Evolutionary conservation across 2,329 filamentous ascomycete genomes (phyloP).

Genomic region (Sarocladium brachiariae): DNA sequence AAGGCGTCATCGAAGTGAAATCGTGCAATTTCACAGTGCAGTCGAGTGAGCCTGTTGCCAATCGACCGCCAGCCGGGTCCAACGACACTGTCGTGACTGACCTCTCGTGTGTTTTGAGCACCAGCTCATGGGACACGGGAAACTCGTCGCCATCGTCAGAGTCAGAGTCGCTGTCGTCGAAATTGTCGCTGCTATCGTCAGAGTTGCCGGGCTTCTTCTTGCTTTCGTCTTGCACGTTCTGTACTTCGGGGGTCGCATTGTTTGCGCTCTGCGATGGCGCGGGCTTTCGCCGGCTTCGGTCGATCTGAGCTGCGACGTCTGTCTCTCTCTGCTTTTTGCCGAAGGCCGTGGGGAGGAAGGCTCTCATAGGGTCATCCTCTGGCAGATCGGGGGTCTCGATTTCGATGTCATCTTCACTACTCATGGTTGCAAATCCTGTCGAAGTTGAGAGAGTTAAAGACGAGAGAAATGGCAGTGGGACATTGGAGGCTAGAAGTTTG

Average conservation of each 20-base stretch:
- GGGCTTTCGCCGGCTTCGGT: slow-evolving; percentile 60
- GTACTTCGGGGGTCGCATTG: slow-evolving; percentile 9
- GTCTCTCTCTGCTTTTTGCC: slow-evolving; percentile 72
- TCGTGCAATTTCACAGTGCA: slow-evolving; percentile 90
- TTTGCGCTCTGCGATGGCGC: slow-evolving; percentile 12
- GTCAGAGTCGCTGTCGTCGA: slow-evolving; percentile 52
- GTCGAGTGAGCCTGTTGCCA: slow-evolving; percentile 88
- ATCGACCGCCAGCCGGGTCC: slow-evolving; percentile 75
- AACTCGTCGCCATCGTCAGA: slow-evolving; percentile 78
- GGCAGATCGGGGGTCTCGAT: slow-evolving; percentile 48
- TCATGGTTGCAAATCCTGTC: slow-evolving; percentile 35
- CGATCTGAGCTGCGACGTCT: slow-evolving; percentile 74
- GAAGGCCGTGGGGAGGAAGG: slow-evolving; percentile 76
- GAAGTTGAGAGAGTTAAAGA: slow-evolving; percentile 12
- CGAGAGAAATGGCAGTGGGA: slow-evolving; percentile 7
- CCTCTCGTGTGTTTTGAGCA: slow-evolving; percentile 86
- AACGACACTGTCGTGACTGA: slow-evolving; percentile 78
- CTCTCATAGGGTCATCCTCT: slow-evolving; percentile 62
- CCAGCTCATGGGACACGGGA: slow-evolving; percentile 85
- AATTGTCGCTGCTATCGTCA: slow-evolving; percentile 40
- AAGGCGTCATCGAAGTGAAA: slow-evolving; percentile 91
- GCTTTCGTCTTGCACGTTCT: slow-evolving; percentile 8
- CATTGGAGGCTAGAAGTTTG: no score
- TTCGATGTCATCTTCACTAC: slow-evolving; percentile 53
- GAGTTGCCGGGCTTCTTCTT: slow-evolving; percentile 29